phyloP scores from a whole-genome alignment of 805 yeast genomes.

The Lachancea cidri region DNA sequence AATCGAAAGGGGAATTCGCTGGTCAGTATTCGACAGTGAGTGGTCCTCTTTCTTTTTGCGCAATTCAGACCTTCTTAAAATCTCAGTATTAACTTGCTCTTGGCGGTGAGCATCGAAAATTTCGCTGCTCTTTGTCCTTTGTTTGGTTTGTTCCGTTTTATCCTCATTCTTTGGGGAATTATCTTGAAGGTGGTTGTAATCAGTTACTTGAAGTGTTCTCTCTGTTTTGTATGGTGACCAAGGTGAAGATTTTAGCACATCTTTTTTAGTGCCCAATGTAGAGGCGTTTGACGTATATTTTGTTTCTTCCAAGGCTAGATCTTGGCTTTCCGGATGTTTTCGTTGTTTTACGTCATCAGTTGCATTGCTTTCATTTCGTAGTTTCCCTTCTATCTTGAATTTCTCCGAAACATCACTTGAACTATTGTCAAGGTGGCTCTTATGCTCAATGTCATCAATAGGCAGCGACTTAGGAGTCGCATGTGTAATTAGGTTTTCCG shows the following conservation, averaged over 20 bases:
- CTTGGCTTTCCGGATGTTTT: neutral
- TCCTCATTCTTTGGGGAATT: neutral
- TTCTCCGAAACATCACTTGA: neutral
- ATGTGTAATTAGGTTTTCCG: neutral
- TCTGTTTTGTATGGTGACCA: conserved; percentile 30
- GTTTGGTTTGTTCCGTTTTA: neutral
- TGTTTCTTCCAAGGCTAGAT: neutral
- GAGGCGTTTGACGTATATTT: neutral
- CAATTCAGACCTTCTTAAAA: neutral
- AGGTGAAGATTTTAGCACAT: conserved; percentile 13
- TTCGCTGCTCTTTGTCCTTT: neutral
- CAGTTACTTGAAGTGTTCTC: conserved; percentile 3
- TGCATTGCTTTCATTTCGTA: neutral
- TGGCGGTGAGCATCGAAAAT: neutral
- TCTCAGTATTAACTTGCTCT: neutral
- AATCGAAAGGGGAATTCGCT: neutral
- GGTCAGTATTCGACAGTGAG: too few relatives aligned
- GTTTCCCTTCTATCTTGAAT: neutral
- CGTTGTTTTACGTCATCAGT: neutral
- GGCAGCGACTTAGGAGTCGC: conserved; percentile 2
- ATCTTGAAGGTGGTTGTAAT: neutral
- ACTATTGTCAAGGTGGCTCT: neutral
- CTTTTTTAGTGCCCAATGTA: neutral
- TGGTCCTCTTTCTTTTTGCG: neutral
- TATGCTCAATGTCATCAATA: neutral